Evolutionary conservation across 164 flowering plant genomes (phyloP).

Genomic region (Buxus sempervirens): DNA sequence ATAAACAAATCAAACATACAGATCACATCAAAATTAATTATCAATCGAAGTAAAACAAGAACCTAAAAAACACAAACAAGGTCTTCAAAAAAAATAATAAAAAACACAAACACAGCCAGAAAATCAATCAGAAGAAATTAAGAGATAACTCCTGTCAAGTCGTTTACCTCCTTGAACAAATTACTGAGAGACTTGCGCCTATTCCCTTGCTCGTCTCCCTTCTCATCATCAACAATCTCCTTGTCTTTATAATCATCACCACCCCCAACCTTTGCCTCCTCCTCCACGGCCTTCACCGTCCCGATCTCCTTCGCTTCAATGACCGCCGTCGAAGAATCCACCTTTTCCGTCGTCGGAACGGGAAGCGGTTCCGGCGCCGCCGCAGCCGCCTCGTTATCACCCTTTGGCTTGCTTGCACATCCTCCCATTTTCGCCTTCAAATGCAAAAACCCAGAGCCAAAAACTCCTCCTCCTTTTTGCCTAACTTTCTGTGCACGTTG

Average conservation of each 20-base stretch:
- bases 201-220: conserved; percentile 14
- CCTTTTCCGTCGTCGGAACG: conserved; percentile 9
- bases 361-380: conserved; percentile 9
- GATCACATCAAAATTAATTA: no score
- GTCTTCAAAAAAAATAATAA: no score
- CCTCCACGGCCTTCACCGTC: conserved; percentile 1
- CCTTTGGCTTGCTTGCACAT: conserved; percentile 37
- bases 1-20: no score
- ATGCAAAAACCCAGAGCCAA: background rate
- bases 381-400: conserved; percentile 13
- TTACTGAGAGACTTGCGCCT: conserved; percentile 29
- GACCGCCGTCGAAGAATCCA: background rate
- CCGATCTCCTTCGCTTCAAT: background rate
- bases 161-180: conserved; percentile 33
- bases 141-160: no score
- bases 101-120: no score
- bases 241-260: background rate
- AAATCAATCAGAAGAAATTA: background rate
- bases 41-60: background rate
- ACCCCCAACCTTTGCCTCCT: background rate
- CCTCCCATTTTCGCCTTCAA: conserved; percentile 22
- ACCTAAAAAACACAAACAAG: background rate
- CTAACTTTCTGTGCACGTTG: background rate
- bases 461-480: background rate
- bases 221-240: conserved; percentile 11